A percentile compares a stretch with the other conserved stretches of the same genome.
These are phyloP conservation scores for Pseudonectria foliicola DNA, from an alignment of 2,329 filamentous ascomycete genomes.

Conservation along the genomic window DNA sequence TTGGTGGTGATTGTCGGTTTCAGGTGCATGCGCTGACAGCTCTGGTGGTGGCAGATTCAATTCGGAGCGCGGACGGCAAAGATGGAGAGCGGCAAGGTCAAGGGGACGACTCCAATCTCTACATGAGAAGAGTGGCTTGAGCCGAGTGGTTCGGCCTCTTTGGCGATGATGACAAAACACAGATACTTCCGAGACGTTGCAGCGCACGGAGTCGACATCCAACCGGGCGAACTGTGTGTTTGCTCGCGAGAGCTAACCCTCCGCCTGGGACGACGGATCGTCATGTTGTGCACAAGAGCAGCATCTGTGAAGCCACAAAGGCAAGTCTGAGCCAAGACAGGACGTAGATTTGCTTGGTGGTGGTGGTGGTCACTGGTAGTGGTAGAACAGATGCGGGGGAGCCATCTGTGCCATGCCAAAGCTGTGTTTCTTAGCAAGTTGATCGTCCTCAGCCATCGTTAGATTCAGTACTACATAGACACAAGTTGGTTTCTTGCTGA, in stretches of 20 bases:
- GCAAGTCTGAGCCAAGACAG: conserved; percentile 54
- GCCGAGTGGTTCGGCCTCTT: conserved; percentile 1
- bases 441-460: too few species aligned
- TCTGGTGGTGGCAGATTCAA: conserved; percentile 57
- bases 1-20: too few species aligned
- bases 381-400: background rate
- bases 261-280: conserved; percentile 14
- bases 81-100: conserved; percentile 64
- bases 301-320: conserved; percentile 50
- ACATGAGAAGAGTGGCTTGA: conserved; percentile 26
- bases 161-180: conserved; percentile 60
- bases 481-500: too few species aligned
- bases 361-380: background rate
- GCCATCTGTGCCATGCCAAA: too few species aligned
- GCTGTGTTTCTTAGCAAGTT: too few species aligned
- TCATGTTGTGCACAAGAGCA: conserved; percentile 12
- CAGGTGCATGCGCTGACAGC: conserved; percentile 6
- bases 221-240: conserved; percentile 38
- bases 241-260: conserved; percentile 39
- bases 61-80: conserved; percentile 79
- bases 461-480: too few species aligned
- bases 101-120: conserved; percentile 56
- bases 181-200: conserved; percentile 67
- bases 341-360: too few species aligned
- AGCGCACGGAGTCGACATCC: conserved; percentile 12